Evolutionary conservation across 495 filamentous ascomycete species (phyloP), one percentile per base, ranked within the genome.

Genomic region (Lasiosphaeris hirsuta): DNA sequence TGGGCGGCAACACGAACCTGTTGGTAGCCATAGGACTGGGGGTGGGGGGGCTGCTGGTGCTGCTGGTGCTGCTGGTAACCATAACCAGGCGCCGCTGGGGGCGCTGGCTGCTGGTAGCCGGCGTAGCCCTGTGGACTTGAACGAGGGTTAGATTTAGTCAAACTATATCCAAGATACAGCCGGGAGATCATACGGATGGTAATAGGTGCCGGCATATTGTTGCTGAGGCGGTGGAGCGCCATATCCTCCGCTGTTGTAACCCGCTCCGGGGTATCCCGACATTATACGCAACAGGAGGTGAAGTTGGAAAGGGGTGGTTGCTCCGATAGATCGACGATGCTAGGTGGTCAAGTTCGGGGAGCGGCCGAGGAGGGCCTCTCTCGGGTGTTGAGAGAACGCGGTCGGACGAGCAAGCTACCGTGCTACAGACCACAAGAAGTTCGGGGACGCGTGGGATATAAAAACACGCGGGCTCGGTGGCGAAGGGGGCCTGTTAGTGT

Each of bases 61-160:
- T 67, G 73, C 54, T 79, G 70, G 3, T 67, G 73, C 55, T 80
- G 78, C 44, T 75, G 72, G 59, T 80, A 83, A 44, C 72, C 72
- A 62, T 77, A 79, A 62, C 73, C 74, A 23, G 72, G 77, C 23
- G 42, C 55, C 0, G 65, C 63, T 34, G 68, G 59, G 1, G 69
- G 66, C 18, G 64, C 42, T 38, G 64, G 40, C 59, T 64, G 64
- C 44, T 63, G 61, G 37, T 64, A 63, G 52, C 56, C 56, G 18
- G 36, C 57, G 49, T 71, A 64, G 33, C 53, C 44, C 15, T 56
- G 61, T n/a, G 61, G 49, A 15, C 62, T 66, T 36, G 15, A 10
- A 49, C 37, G 23, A n/a, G 48, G 33, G 47, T 58, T 44, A 61
- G 54, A 34, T 19, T 10, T n/a, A 8, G 19, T 19, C 15, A 51